These are phyloP conservation scores for Emydomyces testavorans DNA, from an alignment of 2,329 filamentous ascomycete species.

Conservation along the genomic window DNA sequence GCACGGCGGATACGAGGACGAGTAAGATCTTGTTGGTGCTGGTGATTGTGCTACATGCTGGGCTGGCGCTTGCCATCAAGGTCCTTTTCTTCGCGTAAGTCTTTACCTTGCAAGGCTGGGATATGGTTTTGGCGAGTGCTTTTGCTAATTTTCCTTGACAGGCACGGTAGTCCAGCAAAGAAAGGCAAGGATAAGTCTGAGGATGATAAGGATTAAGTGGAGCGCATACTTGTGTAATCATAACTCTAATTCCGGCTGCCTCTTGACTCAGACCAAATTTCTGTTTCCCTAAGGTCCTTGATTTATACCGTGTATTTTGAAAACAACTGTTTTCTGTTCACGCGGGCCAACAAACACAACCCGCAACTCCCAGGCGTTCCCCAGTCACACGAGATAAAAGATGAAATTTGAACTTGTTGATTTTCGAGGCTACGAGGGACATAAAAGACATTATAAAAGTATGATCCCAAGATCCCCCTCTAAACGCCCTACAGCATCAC, in stretches of 20 bases:
- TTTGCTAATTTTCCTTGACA: constrained; percentile 18
- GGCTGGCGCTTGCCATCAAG: constrained; percentile 88
- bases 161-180: constrained; percentile 52
- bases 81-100: constrained; percentile 79
- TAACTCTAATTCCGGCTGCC: constrained; percentile 5
- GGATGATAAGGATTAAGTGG: constrained; percentile 26
- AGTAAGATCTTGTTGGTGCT: constrained; percentile 77
- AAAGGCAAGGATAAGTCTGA: constrained; percentile 29
- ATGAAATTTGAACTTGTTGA: constrained; percentile 11
- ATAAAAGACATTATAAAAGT: constrained; percentile 13
- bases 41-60: constrained; percentile 75
- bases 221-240: constrained; percentile 23
- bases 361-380: neutral
- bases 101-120: neutral
- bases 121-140: neutral
- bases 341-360: neutral
- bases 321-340: neutral
- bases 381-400: neutral
- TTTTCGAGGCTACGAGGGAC: constrained; percentile 11
- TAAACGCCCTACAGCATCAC: constrained; percentile 12
- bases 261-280: neutral
- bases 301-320: no score
- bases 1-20: constrained; percentile 81
- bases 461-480: constrained; percentile 11
- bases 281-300: neutral